A percentile compares a stretch with the other conserved stretches of the same genome.
These are phyloP conservation scores for Herpetomonas tarakana DNA, from an alignment of 208 protist genomes.

Conservation along the genomic window DNA sequence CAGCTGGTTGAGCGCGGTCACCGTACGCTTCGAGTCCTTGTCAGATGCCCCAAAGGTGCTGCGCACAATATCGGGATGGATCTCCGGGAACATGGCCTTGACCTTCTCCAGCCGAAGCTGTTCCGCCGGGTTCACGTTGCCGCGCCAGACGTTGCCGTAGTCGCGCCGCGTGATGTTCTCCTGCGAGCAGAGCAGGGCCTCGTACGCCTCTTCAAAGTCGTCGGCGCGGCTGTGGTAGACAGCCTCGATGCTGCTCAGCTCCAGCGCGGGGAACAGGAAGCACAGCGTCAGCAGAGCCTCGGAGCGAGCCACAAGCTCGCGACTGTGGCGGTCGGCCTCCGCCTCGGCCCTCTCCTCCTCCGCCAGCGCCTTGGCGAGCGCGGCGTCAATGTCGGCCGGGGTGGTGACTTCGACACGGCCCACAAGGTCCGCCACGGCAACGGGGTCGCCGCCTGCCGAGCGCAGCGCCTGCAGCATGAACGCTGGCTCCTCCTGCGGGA, in stretches of 20 bases:
- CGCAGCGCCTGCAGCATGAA: conserved; percentile 62
- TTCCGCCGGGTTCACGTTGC: conserved; percentile 33
- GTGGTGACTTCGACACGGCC: conserved; percentile 11
- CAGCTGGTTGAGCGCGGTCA: conserved; percentile 48
- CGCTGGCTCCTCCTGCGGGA: conserved; percentile 36
- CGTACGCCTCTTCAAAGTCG: conserved; percentile 63
- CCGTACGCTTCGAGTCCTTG: conserved; percentile 27
- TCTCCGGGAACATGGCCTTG: conserved; percentile 43
- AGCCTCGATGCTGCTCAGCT: conserved; percentile 42
- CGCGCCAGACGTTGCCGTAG: conserved; percentile 33
- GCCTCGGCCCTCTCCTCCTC: conserved; percentile 41
- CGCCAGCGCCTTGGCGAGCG: conserved; percentile 31
- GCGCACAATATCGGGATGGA: conserved; percentile 46
- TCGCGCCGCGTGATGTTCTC: conserved; percentile 34
- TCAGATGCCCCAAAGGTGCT: conserved; percentile 36
- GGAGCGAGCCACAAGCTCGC: conserved; percentile 18
- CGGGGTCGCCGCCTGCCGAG: conserved; percentile 29
- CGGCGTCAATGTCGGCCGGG: conserved; percentile 19
- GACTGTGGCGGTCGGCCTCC: conserved; percentile 12
- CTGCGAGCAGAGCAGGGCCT: conserved; percentile 47
- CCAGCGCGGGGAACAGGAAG: conserved; percentile 56
- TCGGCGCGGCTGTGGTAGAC: conserved; percentile 33
- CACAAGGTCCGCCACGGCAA: conserved; percentile 34
- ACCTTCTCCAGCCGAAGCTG: conserved; percentile 45
- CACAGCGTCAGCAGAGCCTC: conserved; percentile 66